Evolutionary conservation across 148 eudicot genomes (phyloP).

Genomic region (Bassia scoparia): DNA sequence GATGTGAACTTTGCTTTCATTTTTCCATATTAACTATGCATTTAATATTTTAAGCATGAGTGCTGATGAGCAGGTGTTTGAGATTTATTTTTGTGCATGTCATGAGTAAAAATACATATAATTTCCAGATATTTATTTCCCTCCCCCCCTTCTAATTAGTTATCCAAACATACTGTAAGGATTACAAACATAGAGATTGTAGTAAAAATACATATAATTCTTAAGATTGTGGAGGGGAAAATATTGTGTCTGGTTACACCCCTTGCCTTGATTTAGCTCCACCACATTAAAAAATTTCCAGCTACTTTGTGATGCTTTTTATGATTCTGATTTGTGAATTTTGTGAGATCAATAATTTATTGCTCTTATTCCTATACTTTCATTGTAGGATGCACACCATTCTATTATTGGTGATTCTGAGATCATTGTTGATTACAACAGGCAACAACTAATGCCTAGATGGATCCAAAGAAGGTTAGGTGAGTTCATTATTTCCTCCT

Average conservation of each 20-base stretch:
- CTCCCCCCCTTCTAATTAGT: too few species aligned
- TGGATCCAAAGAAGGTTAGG: constrained; percentile 99
- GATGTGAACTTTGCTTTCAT: not conserved
- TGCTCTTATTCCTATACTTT: constrained; percentile 5
- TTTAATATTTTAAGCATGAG: not conserved
- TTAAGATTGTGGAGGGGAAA: too few species aligned
- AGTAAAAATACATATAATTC: too few species aligned
- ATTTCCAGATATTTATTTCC: too few species aligned
- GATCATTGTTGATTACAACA: constrained; percentile 85
- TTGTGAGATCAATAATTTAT: not conserved
- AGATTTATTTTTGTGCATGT: not conserved
- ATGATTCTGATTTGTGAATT: not conserved
- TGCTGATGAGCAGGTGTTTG: not conserved
- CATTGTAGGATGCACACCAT: constrained; percentile 83
- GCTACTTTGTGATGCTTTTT: not conserved
- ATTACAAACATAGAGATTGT: too few species aligned
- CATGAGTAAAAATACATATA: too few species aligned
- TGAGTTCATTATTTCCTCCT: constrained; percentile 30
- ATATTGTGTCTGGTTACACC: too few species aligned
- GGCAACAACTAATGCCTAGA: constrained; percentile 91
- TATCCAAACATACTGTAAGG: too few species aligned
- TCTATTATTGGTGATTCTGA: constrained; percentile 80
- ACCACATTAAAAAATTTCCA: not conserved
- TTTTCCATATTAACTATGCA: not conserved
- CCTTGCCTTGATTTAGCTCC: too few species aligned